Evolutionary conservation across 23 red algal genomes (phyloP), one percentile per base, ranked within the genome.

Genomic region (Gracilaria caudata): DNA sequence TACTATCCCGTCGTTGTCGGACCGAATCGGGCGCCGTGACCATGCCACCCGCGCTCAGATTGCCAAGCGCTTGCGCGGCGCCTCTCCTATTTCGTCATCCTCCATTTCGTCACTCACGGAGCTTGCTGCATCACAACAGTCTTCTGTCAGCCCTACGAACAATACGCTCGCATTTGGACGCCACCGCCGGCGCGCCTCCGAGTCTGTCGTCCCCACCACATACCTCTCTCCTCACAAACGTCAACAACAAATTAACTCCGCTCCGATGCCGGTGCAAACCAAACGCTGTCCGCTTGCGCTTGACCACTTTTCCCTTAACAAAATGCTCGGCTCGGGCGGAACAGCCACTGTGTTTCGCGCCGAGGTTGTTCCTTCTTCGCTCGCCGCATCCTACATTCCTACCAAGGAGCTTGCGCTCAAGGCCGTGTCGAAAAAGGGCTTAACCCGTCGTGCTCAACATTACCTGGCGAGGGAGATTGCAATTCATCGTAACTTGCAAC

Each of bases 391-490:
- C 29, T 51, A 61, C 38, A 39, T 89, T 30, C 57, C 71, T 6
- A n/a, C 37, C 74, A 79, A 66, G 29, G 85, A 89, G 60, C 28
- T 91, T 0, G 87, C 87, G 33, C 73, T 91, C 46, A 91, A 91
- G 66, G 87, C 60, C 21, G 77, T 91, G 59, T 59, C 76, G 25
- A 91, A 82, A 61, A 81, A 82, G 59, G 76, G 63, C 21, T 45
- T 91, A 9, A 57, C 56, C 5, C 87, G 87, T 30, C 75, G 87
- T 36, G 87, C 87, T 9, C 78, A 81, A 39, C 78, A 78, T 25
- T 85, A 85, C 55, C 43, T 94, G 26, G 75, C 82, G 29, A 47
- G 92, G 37, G 92, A 94, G 65, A 86, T 94, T 79, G 64, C 74
- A 25, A 86, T 94, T 56, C 83, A 86, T 30, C 76, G 76, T 0